These are phyloP conservation scores for Eimeria necatrix DNA, from an alignment of 169 alveolate species.

Conservation along the genomic window DNA sequence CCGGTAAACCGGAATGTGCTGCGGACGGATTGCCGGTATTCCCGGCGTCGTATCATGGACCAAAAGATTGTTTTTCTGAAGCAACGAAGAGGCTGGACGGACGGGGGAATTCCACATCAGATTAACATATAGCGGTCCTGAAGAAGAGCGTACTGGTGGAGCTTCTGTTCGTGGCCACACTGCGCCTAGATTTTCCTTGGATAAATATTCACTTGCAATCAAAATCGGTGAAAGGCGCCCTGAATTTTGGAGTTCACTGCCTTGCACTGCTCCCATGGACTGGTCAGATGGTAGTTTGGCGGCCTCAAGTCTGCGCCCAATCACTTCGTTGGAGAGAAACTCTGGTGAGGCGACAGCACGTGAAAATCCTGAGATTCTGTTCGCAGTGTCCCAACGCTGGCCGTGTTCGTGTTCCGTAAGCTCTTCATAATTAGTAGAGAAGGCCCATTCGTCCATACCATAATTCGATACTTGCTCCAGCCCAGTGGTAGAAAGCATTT, in stretches of 20 bases:
- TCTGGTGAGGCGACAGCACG: not conserved
- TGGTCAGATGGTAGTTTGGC: not conserved
- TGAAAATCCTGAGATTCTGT: not conserved
- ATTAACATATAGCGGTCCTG: not conserved
- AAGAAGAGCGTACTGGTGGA: not conserved
- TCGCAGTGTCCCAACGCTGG: not conserved
- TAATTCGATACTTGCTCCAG: not conserved
- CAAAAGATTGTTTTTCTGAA: no score
- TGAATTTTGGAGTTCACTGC: not conserved
- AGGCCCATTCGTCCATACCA: not conserved
- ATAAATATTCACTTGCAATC: not conserved
- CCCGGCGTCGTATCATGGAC: no score
- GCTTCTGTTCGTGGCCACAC: not conserved
- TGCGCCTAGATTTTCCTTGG: not conserved
- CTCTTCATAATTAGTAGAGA: not conserved
- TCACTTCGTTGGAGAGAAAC: not conserved
- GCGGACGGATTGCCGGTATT: no score
- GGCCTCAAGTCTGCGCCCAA: not conserved
- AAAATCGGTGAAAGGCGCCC: not conserved
- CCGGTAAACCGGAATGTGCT: no score
- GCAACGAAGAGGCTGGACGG: not conserved
- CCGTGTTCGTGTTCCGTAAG: not conserved
- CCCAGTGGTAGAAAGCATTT: not conserved
- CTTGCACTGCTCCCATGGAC: not conserved
- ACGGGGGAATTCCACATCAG: not conserved